Conservation (phyloP, 73 alveolate species). For the Paramecium sexaurelia region DNA sequence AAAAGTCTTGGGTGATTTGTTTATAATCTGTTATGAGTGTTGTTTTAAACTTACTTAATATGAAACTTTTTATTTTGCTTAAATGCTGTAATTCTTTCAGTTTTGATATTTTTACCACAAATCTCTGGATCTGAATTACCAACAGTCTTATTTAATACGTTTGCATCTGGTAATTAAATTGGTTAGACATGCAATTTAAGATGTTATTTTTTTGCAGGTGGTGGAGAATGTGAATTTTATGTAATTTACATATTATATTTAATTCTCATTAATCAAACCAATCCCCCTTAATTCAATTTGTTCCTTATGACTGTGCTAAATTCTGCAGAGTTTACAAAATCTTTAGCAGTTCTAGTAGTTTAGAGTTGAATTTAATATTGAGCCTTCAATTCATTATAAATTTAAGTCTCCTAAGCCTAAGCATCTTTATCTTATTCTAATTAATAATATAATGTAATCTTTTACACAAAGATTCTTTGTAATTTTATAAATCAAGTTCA, state of each 20-base stretch:
- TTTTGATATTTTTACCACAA: not conserved
- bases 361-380: not conserved
- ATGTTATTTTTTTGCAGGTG: conserved; percentile 17
- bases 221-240: conserved; percentile 38
- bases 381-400: conserved; percentile 39
- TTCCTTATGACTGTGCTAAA: not conserved
- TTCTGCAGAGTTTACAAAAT: conserved; percentile 45
- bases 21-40: not conserved
- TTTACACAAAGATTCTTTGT: not conserved
- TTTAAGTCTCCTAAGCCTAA: conserved; percentile 13
- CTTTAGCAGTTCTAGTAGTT: conserved; percentile 41
- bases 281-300: conserved; percentile 38
- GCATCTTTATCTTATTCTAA: conserved; percentile 23
- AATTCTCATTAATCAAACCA: not conserved
- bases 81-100: not conserved
- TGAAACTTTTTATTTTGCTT: conserved; percentile 13
- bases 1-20: not conserved
- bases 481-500: not conserved
- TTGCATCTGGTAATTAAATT: not conserved
- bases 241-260: conserved; percentile 11
- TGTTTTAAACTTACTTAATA: not conserved
- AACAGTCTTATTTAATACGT: not conserved
- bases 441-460: not conserved
- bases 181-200: conserved; percentile 14
- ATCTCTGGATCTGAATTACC: conserved; percentile 28